Conservation (phyloP, 306 rosid genomes). For the Cicer pinnatifidum region DNA sequence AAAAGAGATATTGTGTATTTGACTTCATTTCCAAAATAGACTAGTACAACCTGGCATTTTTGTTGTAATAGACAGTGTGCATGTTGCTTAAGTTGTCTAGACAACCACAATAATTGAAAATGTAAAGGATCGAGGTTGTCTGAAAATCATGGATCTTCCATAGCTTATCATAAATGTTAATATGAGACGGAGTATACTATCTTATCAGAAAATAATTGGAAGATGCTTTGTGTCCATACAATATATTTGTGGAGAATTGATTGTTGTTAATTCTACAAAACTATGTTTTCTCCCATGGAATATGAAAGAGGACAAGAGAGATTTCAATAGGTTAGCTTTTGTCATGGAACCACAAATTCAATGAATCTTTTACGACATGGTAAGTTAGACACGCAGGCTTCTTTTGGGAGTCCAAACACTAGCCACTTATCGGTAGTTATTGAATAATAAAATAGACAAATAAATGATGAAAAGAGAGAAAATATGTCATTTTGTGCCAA, state of each 20-base stretch:
- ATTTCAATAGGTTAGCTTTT: constrained; percentile 29
- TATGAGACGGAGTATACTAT: no score
- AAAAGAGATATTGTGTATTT: background rate
- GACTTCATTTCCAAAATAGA: background rate
- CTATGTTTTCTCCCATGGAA: no score
- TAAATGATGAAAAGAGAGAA: no score
- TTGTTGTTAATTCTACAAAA: no score
- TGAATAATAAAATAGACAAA: no score
- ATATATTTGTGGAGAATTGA: no score
- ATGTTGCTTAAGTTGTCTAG: constrained; percentile 3
- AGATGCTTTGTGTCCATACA: no score
- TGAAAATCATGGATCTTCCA: constrained; percentile 47
- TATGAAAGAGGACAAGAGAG: background rate
- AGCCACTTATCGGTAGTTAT: constrained; percentile 46
- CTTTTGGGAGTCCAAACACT: constrained; percentile 42
- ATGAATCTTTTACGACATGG: constrained; percentile 40
- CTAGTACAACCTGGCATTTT: constrained; percentile 14
- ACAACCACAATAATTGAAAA: constrained; percentile 38
- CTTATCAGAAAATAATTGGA: no score
- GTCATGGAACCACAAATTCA: constrained; percentile 38
- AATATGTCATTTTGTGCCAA: no score
- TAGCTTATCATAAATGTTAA: background rate
- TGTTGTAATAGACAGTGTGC: constrained; percentile 3
- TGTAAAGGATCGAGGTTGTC: constrained; percentile 24
- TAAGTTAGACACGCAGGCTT: constrained; percentile 46